Evolutionary conservation across 2,329 filamentous ascomycete species (phyloP), one percentile per base, ranked within the genome.

Genomic region (Fusarium denticulatum): DNA sequence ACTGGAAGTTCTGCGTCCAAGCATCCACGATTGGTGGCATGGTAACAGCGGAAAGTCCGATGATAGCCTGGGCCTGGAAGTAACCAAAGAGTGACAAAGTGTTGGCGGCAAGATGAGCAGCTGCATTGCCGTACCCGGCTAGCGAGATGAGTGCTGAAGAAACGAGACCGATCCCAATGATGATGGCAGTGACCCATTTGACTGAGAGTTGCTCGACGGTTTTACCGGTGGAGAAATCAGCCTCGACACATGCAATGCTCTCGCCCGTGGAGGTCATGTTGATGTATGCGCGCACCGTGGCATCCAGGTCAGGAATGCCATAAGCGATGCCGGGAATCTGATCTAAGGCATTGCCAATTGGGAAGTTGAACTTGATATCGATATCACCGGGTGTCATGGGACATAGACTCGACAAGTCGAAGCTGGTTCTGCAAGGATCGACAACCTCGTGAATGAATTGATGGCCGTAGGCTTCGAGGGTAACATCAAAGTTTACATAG

Each of bases 1-100:
- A 98, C 80, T 97, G 93, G 85, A 98, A 98, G 84, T 98, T 96
- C 83, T 97, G 95, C 3, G 95, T 97, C 96, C 96, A 98, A 0
- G 95, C 89, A 79, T 93, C 89, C 59, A 97, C 96, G 67, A 97
- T 93, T 0, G 96, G 96, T 8, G 96, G 96, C 71, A 97, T 88
- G 34, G 88, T 87, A 16, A 98, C 91, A 22, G 92, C 89, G 43
- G 92, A 93, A 83, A 97, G 92, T 71, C 95, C 95, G 77, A 97
- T 87, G 82, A 98, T 94, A 45, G 96, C 95, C 83, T 97, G 95
- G 9, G 94, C 91, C 83, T 98, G 96, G 87, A 98, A 97, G 83
- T 96, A 98, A 70, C 92, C 90, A 80, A 97, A 97, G 24, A 98
- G 90, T 22, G 95, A 96, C 69, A 98, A 88, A 4, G 96, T 94